A percentile compares a stretch with the other conserved stretches of the same genome.
These are phyloP conservation scores for Colletotrichum sp. DNA, from an alignment of 2,329 filamentous ascomycete species.

Conservation along the genomic window DNA sequence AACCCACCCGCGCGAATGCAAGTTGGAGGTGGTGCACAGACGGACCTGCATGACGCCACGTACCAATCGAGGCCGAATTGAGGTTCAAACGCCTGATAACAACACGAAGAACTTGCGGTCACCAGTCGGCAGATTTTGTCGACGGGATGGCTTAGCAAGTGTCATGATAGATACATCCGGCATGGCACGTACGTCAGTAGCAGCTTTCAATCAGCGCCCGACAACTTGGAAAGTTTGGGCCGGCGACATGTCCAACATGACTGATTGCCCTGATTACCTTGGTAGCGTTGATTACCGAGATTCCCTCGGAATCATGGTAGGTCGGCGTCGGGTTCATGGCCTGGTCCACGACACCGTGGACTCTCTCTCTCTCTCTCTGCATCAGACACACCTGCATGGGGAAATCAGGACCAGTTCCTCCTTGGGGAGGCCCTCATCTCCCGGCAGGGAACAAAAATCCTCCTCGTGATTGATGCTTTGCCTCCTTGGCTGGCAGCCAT, in stretches of 20 bases:
- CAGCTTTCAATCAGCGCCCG: background rate
- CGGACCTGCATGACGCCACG: slow-evolving; percentile 22
- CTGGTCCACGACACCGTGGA: background rate
- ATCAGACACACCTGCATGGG: slow-evolving; percentile 1
- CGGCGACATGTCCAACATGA: background rate
- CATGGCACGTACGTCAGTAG: background rate
- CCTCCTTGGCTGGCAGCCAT: slow-evolving; percentile 14
- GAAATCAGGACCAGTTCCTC: background rate
- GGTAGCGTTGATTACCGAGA: background rate
- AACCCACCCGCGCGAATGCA: slow-evolving; percentile 13
- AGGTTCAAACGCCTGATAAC: slow-evolving; percentile 7
- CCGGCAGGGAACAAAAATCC: slow-evolving; percentile 4
- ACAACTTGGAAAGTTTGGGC: background rate
- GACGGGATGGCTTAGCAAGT: background rate
- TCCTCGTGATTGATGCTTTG: slow-evolving; percentile 18
- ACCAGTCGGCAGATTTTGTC: background rate
- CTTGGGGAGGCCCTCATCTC: slow-evolving; percentile 13
- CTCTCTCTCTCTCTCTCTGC: background rate
- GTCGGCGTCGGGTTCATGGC: background rate
- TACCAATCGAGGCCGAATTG: slow-evolving; percentile 11
- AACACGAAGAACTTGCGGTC: background rate
- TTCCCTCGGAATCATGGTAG: background rate
- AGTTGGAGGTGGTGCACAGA: slow-evolving; percentile 20
- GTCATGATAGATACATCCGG: background rate
- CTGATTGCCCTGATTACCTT: background rate